Conservation (phyloP, 257 asterid species). For the Solanum commersonii region DNA sequence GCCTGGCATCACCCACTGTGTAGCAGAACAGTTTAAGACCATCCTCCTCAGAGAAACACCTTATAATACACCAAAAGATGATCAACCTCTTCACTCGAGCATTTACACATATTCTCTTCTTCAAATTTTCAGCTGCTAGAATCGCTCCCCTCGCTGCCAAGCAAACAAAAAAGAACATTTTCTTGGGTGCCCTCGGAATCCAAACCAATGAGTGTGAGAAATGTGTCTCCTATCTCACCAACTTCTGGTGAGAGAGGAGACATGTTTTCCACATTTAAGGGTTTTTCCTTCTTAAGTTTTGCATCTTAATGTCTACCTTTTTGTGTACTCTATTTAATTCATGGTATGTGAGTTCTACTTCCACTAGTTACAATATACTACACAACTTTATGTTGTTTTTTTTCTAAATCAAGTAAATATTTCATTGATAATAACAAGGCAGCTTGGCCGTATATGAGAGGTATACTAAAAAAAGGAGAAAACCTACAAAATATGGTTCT, state of each 20-base stretch:
- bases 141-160: background rate
- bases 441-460: background rate
- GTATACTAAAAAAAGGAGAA: background rate
- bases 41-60: background rate
- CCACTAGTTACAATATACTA: background rate
- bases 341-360: background rate
- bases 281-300: background rate
- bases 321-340: background rate
- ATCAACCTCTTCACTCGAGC: background rate
- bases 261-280: background rate
- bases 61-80: background rate
- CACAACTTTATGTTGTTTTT: background rate
- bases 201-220: background rate
- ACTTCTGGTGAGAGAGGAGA: background rate
- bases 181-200: background rate
- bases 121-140: background rate
- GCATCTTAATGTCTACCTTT: background rate
- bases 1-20: background rate
- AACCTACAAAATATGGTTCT: background rate
- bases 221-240: background rate
- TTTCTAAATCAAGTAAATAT: background rate
- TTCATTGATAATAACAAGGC: background rate
- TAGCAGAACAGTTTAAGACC: background rate
- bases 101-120: background rate
- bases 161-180: background rate